phyloP scores from a whole-genome alignment of 768 basidiomycete species.

The Kwoniella dejecticola region DNA sequence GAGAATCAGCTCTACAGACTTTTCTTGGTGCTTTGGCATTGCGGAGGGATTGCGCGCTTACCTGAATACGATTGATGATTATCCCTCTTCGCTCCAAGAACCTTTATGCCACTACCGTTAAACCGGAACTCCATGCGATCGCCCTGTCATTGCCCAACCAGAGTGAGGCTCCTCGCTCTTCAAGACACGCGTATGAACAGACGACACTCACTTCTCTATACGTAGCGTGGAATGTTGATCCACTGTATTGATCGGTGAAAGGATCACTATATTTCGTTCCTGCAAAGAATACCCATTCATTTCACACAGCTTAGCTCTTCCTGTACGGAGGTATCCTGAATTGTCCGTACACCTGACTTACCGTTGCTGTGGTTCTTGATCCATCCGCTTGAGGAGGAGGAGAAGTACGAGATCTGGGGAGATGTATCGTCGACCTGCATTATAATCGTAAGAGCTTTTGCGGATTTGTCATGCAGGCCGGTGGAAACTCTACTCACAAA shows the following conservation, averaged over 20 bases:
- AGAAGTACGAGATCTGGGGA: slow-evolving; percentile 14
- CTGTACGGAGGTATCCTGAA: not conserved
- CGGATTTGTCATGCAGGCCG: too few species aligned
- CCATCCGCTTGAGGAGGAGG: slow-evolving; percentile 1
- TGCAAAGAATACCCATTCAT: not conserved
- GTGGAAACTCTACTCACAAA: too few species aligned
- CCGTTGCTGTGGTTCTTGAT: not conserved
- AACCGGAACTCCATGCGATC: slow-evolving; percentile 30
- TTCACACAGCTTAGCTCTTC: too few species aligned
- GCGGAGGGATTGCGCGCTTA: too few species aligned
- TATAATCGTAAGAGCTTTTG: too few species aligned
- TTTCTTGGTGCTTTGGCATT: too few species aligned
- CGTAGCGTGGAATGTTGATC: slow-evolving; percentile 12
- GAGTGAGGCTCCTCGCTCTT: not conserved
- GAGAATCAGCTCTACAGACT: too few species aligned
- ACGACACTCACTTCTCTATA: slow-evolving; percentile 3
- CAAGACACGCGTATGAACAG: slow-evolving; percentile 4
- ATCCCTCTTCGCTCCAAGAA: slow-evolving; percentile 27
- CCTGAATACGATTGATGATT: slow-evolving; percentile 32
- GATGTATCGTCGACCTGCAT: slow-evolving; percentile 15
- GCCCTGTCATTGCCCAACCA: slow-evolving; percentile 23
- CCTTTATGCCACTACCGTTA: slow-evolving; percentile 34
- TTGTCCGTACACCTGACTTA: not conserved
- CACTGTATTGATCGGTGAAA: not conserved
- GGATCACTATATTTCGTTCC: slow-evolving; percentile 1